Conservation (phyloP, 1,284 basidiomycete species). For the Inonotus obliquus region DNA sequence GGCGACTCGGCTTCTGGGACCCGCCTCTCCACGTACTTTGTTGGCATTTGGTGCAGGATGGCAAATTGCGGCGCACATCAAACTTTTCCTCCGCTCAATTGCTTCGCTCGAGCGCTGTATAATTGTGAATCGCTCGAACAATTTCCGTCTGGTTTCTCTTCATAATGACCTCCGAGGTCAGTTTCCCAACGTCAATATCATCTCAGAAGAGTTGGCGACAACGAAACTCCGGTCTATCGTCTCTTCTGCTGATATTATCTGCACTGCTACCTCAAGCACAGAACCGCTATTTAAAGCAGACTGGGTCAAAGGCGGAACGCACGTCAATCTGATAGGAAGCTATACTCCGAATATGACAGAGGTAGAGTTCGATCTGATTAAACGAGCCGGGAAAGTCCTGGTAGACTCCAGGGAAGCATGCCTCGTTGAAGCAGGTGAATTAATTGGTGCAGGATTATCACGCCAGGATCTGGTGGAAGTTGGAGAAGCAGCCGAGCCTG, state of each 20-base stretch:
- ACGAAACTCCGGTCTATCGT: slow-evolving; percentile 29
- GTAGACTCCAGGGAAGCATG: slow-evolving; percentile 76
- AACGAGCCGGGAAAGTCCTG: slow-evolving; percentile 45
- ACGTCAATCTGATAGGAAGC: slow-evolving; percentile 78
- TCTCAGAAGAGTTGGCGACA: slow-evolving; percentile 1
- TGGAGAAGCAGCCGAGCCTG: slow-evolving; percentile 47
- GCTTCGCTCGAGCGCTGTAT: slow-evolving; percentile 50
- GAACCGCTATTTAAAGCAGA: slow-evolving; percentile 63
- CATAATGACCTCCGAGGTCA: slow-evolving; percentile 32
- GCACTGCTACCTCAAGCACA: slow-evolving; percentile 76
- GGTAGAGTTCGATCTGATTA: slow-evolving; percentile 55
- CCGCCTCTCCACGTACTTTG: slow-evolving; percentile 41
- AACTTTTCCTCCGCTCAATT: slow-evolving; percentile 56
- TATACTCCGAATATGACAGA: slow-evolving; percentile 82
- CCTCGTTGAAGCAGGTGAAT: slow-evolving; percentile 70
- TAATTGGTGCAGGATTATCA: slow-evolving; percentile 48
- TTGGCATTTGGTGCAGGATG: slow-evolving; percentile 76
- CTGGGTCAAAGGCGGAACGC: slow-evolving; percentile 58
- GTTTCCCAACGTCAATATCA: slow-evolving; percentile 38
- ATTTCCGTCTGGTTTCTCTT: slow-evolving; percentile 46
- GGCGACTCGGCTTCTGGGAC: slow-evolving; percentile 51
- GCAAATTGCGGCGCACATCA: slow-evolving; percentile 61
- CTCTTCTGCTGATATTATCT: slow-evolving; percentile 48
- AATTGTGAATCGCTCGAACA: slow-evolving; percentile 61
- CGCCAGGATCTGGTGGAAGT: slow-evolving; percentile 48